phyloP scores from a whole-genome alignment of 2,329 filamentous ascomycete species.

The Alternaria brassicae region DNA sequence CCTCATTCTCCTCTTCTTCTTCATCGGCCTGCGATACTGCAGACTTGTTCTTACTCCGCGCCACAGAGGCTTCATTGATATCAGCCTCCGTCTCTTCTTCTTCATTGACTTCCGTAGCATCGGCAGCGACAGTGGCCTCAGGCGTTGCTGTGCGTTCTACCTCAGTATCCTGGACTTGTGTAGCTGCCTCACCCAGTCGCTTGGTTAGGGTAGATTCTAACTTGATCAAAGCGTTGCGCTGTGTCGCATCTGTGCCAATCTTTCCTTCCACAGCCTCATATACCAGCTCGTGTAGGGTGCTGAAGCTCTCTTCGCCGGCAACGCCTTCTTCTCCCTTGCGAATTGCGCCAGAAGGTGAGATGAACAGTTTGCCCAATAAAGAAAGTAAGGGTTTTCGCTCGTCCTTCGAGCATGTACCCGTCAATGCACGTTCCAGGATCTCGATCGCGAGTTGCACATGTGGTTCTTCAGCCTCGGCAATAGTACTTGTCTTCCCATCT shows the following conservation, averaged over 20 bases:
- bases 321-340: slow-evolving; percentile 30
- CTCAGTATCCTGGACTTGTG: slow-evolving; percentile 14
- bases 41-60: slow-evolving; percentile 4
- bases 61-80: slow-evolving; percentile 28
- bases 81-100: slow-evolving; percentile 18
- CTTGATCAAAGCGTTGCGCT: slow-evolving; percentile 63
- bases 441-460: slow-evolving; percentile 81
- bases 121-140: slow-evolving; percentile 25
- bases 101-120: slow-evolving; percentile 12
- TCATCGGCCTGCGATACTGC: slow-evolving; percentile 11
- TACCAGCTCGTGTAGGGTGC: slow-evolving; percentile 55
- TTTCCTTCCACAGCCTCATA: slow-evolving; percentile 58
- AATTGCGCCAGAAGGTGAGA: slow-evolving; percentile 64
- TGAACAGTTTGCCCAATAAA: slow-evolving; percentile 81
- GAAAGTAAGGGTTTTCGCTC: slow-evolving; percentile 74
- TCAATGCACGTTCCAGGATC: slow-evolving; percentile 76
- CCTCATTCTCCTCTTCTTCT: slow-evolving; percentile 26
- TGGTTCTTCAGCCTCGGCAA: slow-evolving; percentile 72
- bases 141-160: slow-evolving; percentile 18
- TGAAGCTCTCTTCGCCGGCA: slow-evolving; percentile 31
- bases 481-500: slow-evolving; percentile 63
- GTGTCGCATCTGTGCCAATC: slow-evolving; percentile 60
- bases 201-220: slow-evolving; percentile 60
- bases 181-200: slow-evolving; percentile 53
- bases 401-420: slow-evolving; percentile 71